A percentile compares a stretch with the other conserved stretches of the same genome.
Evolutionary conservation across 2,329 filamentous ascomycete species (phyloP).

Genomic region (Mycosphaerella sp.): DNA sequence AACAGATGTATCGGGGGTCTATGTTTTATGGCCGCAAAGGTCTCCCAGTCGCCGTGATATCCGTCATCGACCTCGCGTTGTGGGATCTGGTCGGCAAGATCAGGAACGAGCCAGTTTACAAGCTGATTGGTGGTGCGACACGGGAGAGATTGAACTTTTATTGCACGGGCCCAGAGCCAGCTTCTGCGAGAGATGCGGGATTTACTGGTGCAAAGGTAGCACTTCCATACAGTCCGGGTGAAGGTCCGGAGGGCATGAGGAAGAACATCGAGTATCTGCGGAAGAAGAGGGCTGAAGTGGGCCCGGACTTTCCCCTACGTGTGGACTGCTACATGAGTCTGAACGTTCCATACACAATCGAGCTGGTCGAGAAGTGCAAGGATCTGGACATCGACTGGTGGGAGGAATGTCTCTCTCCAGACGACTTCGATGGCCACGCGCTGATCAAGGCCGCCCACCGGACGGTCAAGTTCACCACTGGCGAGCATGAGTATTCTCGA

Average conservation of each 20-base stretch:
- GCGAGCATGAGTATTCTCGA: slow-evolving; percentile 90
- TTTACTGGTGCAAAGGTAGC: slow-evolving; percentile 90
- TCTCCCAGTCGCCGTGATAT: slow-evolving; percentile 82
- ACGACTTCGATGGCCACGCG: slow-evolving; percentile 86
- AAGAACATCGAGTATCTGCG: slow-evolving; percentile 89
- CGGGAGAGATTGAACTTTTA: slow-evolving; percentile 81
- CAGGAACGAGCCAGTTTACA: slow-evolving; percentile 87
- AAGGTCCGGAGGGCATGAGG: slow-evolving; percentile 71
- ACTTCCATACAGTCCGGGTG: slow-evolving; percentile 81
- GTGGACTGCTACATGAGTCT: slow-evolving; percentile 98
- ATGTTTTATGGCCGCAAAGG: slow-evolving; percentile 98
- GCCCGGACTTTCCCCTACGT: slow-evolving; percentile 85
- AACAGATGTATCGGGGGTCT: slow-evolving; percentile 92
- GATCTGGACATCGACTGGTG: slow-evolving; percentile 93
- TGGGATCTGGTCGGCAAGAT: slow-evolving; percentile 93
- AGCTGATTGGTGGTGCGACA: slow-evolving; percentile 86
- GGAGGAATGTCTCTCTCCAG: slow-evolving; percentile 88
- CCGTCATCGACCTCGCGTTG: slow-evolving; percentile 84
- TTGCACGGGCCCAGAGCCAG: slow-evolving; percentile 84
- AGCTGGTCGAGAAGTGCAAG: slow-evolving; percentile 76
- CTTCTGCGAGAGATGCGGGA: slow-evolving; percentile 73
- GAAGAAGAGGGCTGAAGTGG: slow-evolving; percentile 76
- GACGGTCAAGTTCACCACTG: slow-evolving; percentile 86
- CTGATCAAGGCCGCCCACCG: slow-evolving; percentile 88
- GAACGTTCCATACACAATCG: slow-evolving; percentile 87